Conservation (phyloP, 2,329 filamentous ascomycete genomes). For the Amauroascus niger region DNA sequence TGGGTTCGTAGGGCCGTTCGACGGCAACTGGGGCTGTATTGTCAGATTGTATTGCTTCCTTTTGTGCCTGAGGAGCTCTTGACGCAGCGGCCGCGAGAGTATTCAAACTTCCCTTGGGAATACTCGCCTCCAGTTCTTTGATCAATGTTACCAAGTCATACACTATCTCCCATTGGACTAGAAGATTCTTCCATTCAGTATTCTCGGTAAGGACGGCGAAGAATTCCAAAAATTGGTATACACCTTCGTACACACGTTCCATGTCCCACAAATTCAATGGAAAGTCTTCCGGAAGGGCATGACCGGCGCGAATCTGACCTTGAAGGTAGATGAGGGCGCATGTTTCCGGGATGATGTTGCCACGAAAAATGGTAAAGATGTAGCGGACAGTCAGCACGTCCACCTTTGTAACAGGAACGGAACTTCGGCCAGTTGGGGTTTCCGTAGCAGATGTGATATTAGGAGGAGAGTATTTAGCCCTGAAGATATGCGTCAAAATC, state of each 20-base stretch:
- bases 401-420: slow-evolving; percentile 47
- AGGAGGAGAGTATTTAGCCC: slow-evolving; percentile 48
- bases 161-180: slow-evolving; percentile 85
- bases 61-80: slow-evolving; percentile 25
- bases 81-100: slow-evolving; percentile 19
- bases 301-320: slow-evolving; percentile 71
- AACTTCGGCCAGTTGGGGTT: slow-evolving; percentile 48
- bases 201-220: slow-evolving; percentile 83
- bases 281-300: slow-evolving; percentile 72
- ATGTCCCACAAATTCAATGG: slow-evolving; percentile 95
- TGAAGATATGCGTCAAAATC: slow-evolving; percentile 81
- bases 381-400: slow-evolving; percentile 68
- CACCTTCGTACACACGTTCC: slow-evolving; percentile 89
- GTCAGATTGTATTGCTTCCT: slow-evolving; percentile 22
- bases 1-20: slow-evolving; percentile 56
- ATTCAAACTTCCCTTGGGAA: slow-evolving; percentile 67
- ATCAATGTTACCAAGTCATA: slow-evolving; percentile 82
- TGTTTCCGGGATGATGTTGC: slow-evolving; percentile 85
- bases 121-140: slow-evolving; percentile 75
- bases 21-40: slow-evolving; percentile 41
- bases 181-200: slow-evolving; percentile 67
- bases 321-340: slow-evolving; percentile 91
- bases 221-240: slow-evolving; percentile 90
- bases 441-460: slow-evolving; percentile 39
- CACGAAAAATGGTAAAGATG: slow-evolving; percentile 84